A percentile compares a stretch with the other conserved stretches of the same genome.
phyloP scores from a whole-genome alignment of 768 basidiomycete species.

The Cystofilobasidium capitatum region DNA sequence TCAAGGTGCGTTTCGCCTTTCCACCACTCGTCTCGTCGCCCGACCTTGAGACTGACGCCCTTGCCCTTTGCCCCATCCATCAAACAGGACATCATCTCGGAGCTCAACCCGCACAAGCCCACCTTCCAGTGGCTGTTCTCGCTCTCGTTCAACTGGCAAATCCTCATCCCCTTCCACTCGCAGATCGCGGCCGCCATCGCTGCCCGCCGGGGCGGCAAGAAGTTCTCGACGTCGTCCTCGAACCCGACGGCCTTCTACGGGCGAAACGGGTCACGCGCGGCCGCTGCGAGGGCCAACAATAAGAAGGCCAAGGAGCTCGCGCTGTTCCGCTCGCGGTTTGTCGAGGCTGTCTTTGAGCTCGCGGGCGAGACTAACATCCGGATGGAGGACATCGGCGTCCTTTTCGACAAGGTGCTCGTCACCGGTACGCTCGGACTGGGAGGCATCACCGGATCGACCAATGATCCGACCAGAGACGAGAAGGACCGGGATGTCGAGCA shows the following conservation, averaged over 20 bases:
- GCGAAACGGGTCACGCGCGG: conserved; percentile 25
- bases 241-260: conserved; percentile 14
- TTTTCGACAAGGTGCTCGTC: conserved; percentile 39
- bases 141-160: conserved; percentile 39
- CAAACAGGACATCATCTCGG: conserved; percentile 32
- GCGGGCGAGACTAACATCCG: conserved; percentile 37
- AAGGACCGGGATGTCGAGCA: conserved; percentile 19
- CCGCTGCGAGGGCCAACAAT: conserved; percentile 20
- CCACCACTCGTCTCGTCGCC: not conserved
- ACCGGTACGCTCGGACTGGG: conserved; percentile 34
- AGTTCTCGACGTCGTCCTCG: conserved; percentile 2
- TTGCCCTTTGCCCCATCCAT: conserved; percentile 9
- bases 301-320: conserved; percentile 22
- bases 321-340: conserved; percentile 36
- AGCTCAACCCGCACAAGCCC: conserved; percentile 38
- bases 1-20: conserved; percentile 30
- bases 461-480: not conserved
- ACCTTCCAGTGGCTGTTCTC: conserved; percentile 42
- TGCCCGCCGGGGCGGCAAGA: conserved; percentile 27
- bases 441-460: not conserved
- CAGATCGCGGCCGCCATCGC: conserved; percentile 33
- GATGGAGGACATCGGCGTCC: conserved; percentile 36
- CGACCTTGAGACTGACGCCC: not conserved
- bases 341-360: conserved; percentile 37
- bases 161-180: conserved; percentile 37